phyloP scores from a whole-genome alignment of 805 yeast genomes.

The Lipomyces yamadae region DNA sequence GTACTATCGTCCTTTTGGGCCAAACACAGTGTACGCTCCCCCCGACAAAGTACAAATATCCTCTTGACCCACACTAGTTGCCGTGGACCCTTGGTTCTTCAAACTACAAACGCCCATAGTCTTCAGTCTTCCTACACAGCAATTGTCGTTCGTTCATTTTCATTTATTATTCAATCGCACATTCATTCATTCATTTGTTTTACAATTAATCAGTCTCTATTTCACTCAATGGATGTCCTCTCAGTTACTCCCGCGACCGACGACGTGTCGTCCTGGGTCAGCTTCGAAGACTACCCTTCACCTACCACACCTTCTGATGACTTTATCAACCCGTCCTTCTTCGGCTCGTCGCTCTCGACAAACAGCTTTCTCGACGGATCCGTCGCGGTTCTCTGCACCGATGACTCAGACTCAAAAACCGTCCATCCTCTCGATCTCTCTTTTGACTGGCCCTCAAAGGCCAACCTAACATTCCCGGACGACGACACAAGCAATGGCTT shows the following conservation, averaged over 20 bases:
- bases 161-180: too few species aligned
- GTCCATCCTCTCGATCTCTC: slow-evolving; percentile 9
- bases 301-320: slow-evolving; percentile 23
- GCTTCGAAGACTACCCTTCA: slow-evolving; percentile 32
- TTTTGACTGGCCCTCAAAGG: slow-evolving; percentile 30
- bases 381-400: slow-evolving; percentile 18
- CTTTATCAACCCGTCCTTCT: slow-evolving; percentile 26
- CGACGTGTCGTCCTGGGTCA: slow-evolving; percentile 33
- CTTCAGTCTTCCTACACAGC: background rate
- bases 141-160: background rate
- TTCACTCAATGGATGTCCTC: slow-evolving; percentile 9
- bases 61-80: background rate
- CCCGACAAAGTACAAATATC: background rate
- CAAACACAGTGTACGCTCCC: background rate
- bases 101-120: background rate
- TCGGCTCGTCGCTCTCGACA: slow-evolving; percentile 19
- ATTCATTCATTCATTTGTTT: background rate
- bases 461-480: slow-evolving; percentile 1
- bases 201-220: background rate
- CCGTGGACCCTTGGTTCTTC: background rate
- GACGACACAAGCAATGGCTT: slow-evolving; percentile 11
- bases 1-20: background rate
- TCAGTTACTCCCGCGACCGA: slow-evolving; percentile 11
- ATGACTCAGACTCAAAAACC: slow-evolving; percentile 5
- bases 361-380: slow-evolving; percentile 9